Base-by-base conservation (phyloP, 768 basidiomycete genomes). In the Tylopilus intermedius region DNA sequence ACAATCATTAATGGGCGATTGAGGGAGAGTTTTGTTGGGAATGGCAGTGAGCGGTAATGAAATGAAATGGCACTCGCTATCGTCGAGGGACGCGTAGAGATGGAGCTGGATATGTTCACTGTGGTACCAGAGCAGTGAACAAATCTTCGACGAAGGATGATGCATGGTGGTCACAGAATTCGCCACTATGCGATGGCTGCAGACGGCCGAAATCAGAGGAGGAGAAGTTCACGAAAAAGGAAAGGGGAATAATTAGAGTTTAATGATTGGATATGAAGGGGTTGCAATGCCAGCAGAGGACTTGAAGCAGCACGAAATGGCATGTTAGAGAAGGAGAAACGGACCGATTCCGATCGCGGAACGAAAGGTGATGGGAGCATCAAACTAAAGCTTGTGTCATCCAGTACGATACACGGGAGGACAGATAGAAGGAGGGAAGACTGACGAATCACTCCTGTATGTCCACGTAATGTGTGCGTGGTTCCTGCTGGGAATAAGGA, bases 251-350 rank as follows among this genome's bases (percentile, higher is more conserved):
- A 38, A 30, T 15, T 65, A 63, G 49, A 51, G 63, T 64, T 64
- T 64, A 61, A 66, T 66, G 18, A 56, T 58, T 50, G 52, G 43
- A 65, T 59, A 64, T 66, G 60, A 64, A 59, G 43, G 53, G 50
- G 10, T 35, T 51, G 14, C 32, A 27, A 44, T 30, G 47, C 53
- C 58, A 40, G 44, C 24, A 60, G 53, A 32, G 47, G 51, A n/a
- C 13, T 27, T 18, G 38, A 47, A 9, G 50, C 55, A 44, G 55
- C 57, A 48, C 32, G 44, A 50, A 53, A 47, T 48, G 37, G 56
- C 40, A 57, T 52, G 51, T 15, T 11, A 33, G 21, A 45, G 40
- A 55, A 54, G 39, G 45, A 26, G 26, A 18, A 38, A 43, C 32
- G 30, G 39, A 26, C 42, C 45, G 45, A 50, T 52, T 39, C 44